Evolutionary conservation across 805 yeast genomes (phyloP).

Genomic region (Ogataea paraovalis): DNA sequence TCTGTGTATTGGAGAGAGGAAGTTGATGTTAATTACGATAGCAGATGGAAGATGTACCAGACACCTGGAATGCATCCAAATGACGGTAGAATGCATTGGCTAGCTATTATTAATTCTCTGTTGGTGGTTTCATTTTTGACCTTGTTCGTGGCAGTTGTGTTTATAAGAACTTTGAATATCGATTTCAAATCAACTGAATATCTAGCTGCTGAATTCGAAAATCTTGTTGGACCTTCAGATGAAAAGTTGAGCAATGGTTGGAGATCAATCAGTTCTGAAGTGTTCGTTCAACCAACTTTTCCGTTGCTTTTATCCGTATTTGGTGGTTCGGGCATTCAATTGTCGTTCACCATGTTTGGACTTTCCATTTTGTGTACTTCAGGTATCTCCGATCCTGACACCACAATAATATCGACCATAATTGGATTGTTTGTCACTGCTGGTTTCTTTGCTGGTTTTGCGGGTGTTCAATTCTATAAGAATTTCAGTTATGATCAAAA

Average conservation of each 20-base stretch:
- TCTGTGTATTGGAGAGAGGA: conserved; percentile 90
- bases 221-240: conserved; percentile 4
- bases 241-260: conserved; percentile 32
- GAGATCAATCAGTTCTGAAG: conserved; percentile 52
- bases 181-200: conserved; percentile 35
- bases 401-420: conserved; percentile 60
- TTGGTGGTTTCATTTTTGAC: conserved; percentile 61
- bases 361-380: conserved; percentile 56
- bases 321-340: conserved; percentile 73
- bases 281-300: conserved; percentile 47
- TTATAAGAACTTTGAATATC: conserved; percentile 50
- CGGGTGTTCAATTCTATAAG: conserved; percentile 61
- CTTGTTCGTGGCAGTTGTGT: conserved; percentile 59
- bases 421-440: conserved; percentile 59
- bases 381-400: conserved; percentile 57
- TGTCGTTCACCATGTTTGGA: conserved; percentile 59
- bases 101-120: conserved; percentile 67
- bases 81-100: conserved; percentile 65
- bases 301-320: conserved; percentile 50
- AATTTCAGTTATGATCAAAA: conserved; percentile 42
- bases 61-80: conserved; percentile 41
- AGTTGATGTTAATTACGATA: conserved; percentile 53
- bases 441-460: conserved; percentile 71
- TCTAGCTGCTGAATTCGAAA: conserved; percentile 14
- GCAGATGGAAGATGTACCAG: conserved; percentile 68